Evolutionary conservation across 768 basidiomycete species (phyloP).

Genomic region (Candolleomyces eurysporus): DNA sequence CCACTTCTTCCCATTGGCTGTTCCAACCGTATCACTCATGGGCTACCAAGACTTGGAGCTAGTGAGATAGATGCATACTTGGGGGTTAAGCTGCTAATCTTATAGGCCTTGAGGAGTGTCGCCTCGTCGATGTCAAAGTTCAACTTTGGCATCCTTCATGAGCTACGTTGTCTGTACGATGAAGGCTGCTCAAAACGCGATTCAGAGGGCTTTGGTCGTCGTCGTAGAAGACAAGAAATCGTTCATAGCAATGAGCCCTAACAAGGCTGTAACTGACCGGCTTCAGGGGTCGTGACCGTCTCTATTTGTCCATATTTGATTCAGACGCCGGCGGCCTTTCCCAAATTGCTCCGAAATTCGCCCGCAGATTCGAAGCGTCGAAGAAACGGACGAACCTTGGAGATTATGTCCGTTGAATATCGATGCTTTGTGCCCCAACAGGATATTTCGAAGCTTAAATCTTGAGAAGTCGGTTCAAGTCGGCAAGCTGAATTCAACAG

Average conservation of each 20-base stretch:
- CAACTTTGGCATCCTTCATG: conserved; percentile 50
- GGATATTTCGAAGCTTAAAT: conserved; percentile 2
- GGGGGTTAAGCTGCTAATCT: conserved; percentile 73
- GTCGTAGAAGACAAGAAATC: not conserved
- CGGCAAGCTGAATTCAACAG: not conserved
- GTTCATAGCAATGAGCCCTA: not conserved
- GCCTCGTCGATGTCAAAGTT: conserved; percentile 79
- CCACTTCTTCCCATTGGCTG: conserved; percentile 89
- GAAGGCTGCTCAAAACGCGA: not conserved
- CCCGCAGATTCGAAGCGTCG: not conserved
- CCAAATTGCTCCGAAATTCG: too few species aligned
- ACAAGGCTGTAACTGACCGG: not conserved
- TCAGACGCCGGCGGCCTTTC: not conserved
- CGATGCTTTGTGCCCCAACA: not conserved
- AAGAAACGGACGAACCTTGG: not conserved
- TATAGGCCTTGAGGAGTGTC: conserved; percentile 83
- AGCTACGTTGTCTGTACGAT: not conserved
- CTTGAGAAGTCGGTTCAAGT: not conserved
- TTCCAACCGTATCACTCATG: conserved; percentile 1
- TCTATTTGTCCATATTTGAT: not conserved
- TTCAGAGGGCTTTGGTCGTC: not conserved
- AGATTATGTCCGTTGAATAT: not conserved
- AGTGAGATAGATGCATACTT: conserved; percentile 43
- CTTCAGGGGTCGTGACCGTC: not conserved
- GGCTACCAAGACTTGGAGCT: not conserved